Evolutionary conservation across 148 eudicot genomes (phyloP), one percentile per base, ranked within the genome.

Genomic region (Fagopyrum tataricum): DNA sequence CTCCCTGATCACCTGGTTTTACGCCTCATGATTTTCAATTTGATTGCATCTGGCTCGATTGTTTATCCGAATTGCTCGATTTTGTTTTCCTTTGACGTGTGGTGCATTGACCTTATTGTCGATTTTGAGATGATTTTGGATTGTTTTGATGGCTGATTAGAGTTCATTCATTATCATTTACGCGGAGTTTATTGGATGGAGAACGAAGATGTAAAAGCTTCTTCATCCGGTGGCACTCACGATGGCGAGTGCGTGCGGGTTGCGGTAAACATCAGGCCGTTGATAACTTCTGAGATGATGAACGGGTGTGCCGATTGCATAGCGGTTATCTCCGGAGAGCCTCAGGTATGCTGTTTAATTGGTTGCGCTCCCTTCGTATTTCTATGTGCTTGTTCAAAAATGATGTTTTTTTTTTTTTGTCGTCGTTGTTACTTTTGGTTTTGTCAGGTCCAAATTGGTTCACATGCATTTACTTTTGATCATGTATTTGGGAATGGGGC

Each of bases 361-460:
- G 37, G 37, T 62, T 23, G 37, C 2, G 37, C 37, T 31, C 37
- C 37, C 37, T 31, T 31, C 37, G 37, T 31, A 31, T 31, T 31
- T 31, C 37, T 31, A 31, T 3, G 37, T 31, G 37, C 37, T 31
- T 31, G 37, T 31, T 31, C 37, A 31, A 31, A 31, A 31, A 31
- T 31, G 37, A 31, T 31, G 37, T 31, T 31, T 31, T 31, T 31
- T 31, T 31, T 31, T 31, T 31, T 3, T 6, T 53, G 6, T 31
- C 37, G 2, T 67, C 24, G 51, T 3, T 15, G 23, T n/a, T 10
- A 14, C 0, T 6, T 11, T 31, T 31, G 37, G 37, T 31, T 9
- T n/a, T 6, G 44, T 70, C 78, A 93, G 98, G 95, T 93, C 39
- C 97, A 91, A 77, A 93, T 93, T 58, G 98, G 96, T 4, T 80